Evolutionary conservation across 2,329 filamentous ascomycete species (phyloP), one percentile per base, ranked within the genome.

Genomic region (Penicillium brasilianum): DNA sequence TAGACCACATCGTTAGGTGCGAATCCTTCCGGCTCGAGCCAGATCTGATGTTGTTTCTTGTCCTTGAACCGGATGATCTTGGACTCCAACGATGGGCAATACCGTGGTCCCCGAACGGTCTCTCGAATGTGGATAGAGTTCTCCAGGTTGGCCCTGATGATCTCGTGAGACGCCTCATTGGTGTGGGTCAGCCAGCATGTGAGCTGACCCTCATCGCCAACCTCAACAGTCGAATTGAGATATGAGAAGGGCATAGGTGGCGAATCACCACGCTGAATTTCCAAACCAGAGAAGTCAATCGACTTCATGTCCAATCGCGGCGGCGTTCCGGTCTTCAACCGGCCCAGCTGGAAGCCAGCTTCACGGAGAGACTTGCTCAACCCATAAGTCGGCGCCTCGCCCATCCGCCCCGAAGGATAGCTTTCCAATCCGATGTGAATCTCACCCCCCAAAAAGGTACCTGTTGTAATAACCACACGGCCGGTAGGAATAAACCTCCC

Each of bases 81-180:
- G 16, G 93, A 93, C 78, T 99, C 95, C 4, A 99, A 81, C 0
- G 94, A 98, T 2, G 95, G 95, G 71, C 95, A 99, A 74, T 99
- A 99, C 62, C 95, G 86, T 0, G 95, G 95, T 0, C 95, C 95
- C 72, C 92, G 95, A 55, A 99, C 91, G 0, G 92, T 94, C 76
- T 99, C 95, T 25, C 95, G 88, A 64, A 99, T 98, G 74, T 99
- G 95, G 37, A 99, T 91, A 0, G 92, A 96, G 74, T 97, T 96
- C 73, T 96, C 90, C n/a, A 99, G 86, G 72, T 98, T 97, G 7
- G 87, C 86, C 49, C 92, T 87, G 61, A 97, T 90, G 53, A 99
- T 86, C 16, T 91, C 87, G 77, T 99, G 95, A 0, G 92, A 88
- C 5, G 83, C 85, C 52, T 88, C 83, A 72, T 97, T 98, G 25